Evolutionary conservation across 805 yeast genomes (phyloP).

Genomic region (Barnettozyma salicaria): DNA sequence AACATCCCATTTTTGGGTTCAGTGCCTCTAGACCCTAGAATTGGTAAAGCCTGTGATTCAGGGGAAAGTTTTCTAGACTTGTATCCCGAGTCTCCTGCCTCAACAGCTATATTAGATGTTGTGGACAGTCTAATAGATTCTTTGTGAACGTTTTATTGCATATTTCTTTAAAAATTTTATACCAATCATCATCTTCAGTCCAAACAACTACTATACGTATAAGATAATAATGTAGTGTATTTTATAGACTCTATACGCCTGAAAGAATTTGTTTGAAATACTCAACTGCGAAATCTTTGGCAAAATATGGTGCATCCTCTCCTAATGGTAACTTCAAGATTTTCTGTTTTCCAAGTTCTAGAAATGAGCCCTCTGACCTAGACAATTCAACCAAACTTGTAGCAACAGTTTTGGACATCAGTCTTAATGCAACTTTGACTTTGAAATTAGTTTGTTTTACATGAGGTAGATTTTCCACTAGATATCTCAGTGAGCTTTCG

Average conservation of each 20-base stretch:
- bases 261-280: slow-evolving; percentile 9
- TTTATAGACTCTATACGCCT: slow-evolving; percentile 3
- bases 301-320: slow-evolving; percentile 26
- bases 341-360: slow-evolving; percentile 28
- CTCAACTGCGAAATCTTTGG: slow-evolving; percentile 10
- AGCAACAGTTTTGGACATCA: slow-evolving; percentile 46
- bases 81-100: slow-evolving; percentile 90
- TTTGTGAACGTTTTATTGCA: slow-evolving; percentile 1
- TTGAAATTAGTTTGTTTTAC: slow-evolving; percentile 32
- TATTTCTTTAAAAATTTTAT: not conserved
- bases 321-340: slow-evolving; percentile 38
- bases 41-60: slow-evolving; percentile 80
- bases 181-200: not conserved
- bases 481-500: slow-evolving; percentile 30
- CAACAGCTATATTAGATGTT: slow-evolving; percentile 77
- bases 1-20: slow-evolving; percentile 77
- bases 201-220: too few relatives aligned
- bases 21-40: slow-evolving; percentile 94
- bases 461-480: slow-evolving; percentile 42
- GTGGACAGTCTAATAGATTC: slow-evolving; percentile 65
- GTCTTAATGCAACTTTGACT: slow-evolving; percentile 43
- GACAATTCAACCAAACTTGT: slow-evolving; percentile 13
- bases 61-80: slow-evolving; percentile 81
- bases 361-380: slow-evolving; percentile 12
- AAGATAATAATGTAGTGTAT: slow-evolving; percentile 1